A percentile compares a stretch with the other conserved stretches of the same genome.
These are phyloP conservation scores for Erythrophleum fordii DNA, from an alignment of 306 rosid species.

Conservation along the genomic window DNA sequence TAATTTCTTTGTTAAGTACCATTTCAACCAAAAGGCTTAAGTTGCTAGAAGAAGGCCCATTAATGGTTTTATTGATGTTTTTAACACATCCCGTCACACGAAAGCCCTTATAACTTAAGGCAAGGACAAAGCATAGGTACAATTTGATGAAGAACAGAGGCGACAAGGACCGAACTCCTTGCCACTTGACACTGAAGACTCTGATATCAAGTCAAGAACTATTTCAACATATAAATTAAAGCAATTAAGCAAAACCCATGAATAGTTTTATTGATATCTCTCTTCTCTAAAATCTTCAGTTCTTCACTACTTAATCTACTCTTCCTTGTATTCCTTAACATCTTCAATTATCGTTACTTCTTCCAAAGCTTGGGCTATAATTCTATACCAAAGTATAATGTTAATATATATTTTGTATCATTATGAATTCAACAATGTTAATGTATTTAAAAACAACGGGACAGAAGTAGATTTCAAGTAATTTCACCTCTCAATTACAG, in stretches of 20 bases:
- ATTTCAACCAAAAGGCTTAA: background rate
- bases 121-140: background rate
- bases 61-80: background rate
- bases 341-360: constrained; percentile 7
- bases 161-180: too few relatives aligned
- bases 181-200: background rate
- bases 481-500: background rate
- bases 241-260: background rate
- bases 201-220: background rate
- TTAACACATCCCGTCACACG: background rate
- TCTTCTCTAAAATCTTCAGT: background rate
- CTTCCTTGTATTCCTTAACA: constrained; percentile 5
- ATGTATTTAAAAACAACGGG: background rate
- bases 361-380: constrained; percentile 9
- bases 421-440: background rate
- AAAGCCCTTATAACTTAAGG: background rate
- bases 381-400: background rate
- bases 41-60: background rate
- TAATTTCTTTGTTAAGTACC: background rate
- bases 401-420: constrained; percentile 17
- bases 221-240: background rate
- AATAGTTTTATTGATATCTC: background rate
- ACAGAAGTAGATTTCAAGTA: background rate
- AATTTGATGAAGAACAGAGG: background rate
- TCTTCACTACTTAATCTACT: background rate